Evolutionary conservation across 2,329 filamentous ascomycete genomes (phyloP), one percentile per base, ranked within the genome.

Genomic region (Cercospora sp.): DNA sequence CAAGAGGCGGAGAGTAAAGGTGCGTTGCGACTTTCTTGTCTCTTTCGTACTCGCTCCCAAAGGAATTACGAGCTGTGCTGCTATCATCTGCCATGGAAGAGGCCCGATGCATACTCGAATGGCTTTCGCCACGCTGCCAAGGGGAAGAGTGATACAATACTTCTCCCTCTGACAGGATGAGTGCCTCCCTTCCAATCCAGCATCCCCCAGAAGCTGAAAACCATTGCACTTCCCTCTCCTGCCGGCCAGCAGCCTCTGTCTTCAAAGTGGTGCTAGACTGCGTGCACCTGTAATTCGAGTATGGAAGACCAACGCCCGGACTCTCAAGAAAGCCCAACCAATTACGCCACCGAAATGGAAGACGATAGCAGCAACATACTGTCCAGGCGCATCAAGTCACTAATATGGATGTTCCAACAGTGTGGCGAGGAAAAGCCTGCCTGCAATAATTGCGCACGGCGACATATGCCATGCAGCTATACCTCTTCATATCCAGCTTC

Each of bases 361-460:
- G 40, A 62, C 37, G 37, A 51, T 24, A 28, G 13, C 40, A 45
- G 18, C 37, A 34, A 16, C 16, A 7, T 21, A 13, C n/a, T 62
- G 18, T 26, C 40, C 60, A 62, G 28, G 16, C 60, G 30, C 28
- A 57, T 66, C 21, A 37, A 32, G 10, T 45, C 66, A 34, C 69
- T 70, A 57, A 70, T 64, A 8, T 16, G 40, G 21, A 37, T 21
- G 34, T 37, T 37, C 12, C 65, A 61, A 62, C 66, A 74, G 70
- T 74, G 72, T 45, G 72, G 72, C 32, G 72, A 74, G 34, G 32
- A 37, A 3, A 71, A 71, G 26, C 72, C 72, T 18, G 61, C 59
- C 2, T 73, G 72, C 61, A 65, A 64, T 16, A 71, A 70, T n/a
- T 74, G 72, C 21, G 61, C 43, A 2, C 64, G 70, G 21, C 66